Conservation (phyloP, 768 basidiomycete species). For the Mycena polygramma region DNA sequence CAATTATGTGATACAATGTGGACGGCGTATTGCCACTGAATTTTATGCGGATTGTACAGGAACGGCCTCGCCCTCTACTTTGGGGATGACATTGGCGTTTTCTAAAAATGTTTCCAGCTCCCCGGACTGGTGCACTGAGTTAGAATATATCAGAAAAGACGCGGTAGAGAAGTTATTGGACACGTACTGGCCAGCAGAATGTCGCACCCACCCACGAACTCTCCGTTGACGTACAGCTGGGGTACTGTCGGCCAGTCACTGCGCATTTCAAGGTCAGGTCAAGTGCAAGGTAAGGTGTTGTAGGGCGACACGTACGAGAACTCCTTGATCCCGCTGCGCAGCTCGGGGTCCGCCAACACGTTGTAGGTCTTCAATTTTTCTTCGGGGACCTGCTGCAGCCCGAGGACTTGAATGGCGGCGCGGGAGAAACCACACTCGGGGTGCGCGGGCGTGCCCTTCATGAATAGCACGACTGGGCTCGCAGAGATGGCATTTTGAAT, state of each 20-base stretch:
- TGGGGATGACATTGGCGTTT: constrained; percentile 78
- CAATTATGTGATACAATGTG: constrained; percentile 1
- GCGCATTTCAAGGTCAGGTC: background rate
- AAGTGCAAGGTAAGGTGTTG: constrained; percentile 3
- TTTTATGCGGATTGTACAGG: constrained; percentile 27
- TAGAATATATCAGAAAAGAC: constrained; percentile 8
- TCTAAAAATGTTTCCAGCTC: constrained; percentile 88
- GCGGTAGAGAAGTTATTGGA: constrained; percentile 10
- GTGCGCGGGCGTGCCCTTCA: constrained; percentile 92
- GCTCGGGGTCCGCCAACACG: constrained; percentile 87
- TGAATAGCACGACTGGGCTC: constrained; percentile 93
- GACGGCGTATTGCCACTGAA: background rate
- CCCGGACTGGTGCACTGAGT: constrained; percentile 94
- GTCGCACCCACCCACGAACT: constrained; percentile 98
- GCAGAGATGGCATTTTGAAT: constrained; percentile 82
- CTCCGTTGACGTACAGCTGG: constrained; percentile 93
- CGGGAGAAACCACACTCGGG: constrained; percentile 98
- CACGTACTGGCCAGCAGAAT: constrained; percentile 90
- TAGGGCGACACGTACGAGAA: constrained; percentile 82
- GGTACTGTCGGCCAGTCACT: constrained; percentile 99
- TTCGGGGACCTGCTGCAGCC: constrained; percentile 81
- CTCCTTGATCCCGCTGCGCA: constrained; percentile 92
- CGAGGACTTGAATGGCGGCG: constrained; percentile 92
- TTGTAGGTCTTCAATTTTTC: constrained; percentile 93
- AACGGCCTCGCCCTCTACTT: constrained; percentile 44